Percentiles rank a stretch among this genome's conserved stretches.
These are phyloP conservation scores for Acanthamoeba royreba DNA, from an alignment of 208 protist species.

Conservation along the genomic window DNA sequence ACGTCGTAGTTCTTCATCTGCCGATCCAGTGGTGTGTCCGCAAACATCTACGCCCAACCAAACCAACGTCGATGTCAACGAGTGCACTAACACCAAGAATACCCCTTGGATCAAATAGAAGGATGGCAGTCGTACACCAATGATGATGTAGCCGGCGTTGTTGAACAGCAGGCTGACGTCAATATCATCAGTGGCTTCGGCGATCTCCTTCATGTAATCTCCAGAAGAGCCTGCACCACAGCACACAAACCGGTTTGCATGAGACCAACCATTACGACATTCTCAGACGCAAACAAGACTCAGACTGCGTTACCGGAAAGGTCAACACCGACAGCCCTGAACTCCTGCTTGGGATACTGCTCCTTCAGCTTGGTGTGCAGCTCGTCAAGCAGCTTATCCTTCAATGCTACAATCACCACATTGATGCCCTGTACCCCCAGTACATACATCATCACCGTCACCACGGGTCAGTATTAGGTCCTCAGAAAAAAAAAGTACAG, in stretches of 20 bases:
- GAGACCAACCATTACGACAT: too few species aligned
- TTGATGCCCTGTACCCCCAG: conserved; percentile 50
- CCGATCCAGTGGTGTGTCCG: not conserved
- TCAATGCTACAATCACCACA: conserved; percentile 64
- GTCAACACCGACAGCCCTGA: conserved; percentile 49
- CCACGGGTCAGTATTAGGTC: not conserved
- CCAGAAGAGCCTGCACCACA: not conserved
- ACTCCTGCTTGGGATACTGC: conserved; percentile 51
- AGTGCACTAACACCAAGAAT: not conserved
- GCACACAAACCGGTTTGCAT: not conserved
- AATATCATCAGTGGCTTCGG: conserved; percentile 62
- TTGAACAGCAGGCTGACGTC: conserved; percentile 62
- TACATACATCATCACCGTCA: not conserved
- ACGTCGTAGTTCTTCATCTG: conserved; percentile 53
- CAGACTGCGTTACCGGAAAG: not conserved
- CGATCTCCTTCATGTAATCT: conserved; percentile 51
- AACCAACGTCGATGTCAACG: too few species aligned
- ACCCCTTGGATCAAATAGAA: not conserved
- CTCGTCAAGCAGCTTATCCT: conserved; percentile 52
- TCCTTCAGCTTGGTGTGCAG: not conserved
- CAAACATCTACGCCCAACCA: conserved; percentile 8
- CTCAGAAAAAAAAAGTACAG: not conserved
- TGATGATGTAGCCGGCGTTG: conserved; percentile 62
- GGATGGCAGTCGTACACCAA: not conserved
- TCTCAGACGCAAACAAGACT: too few species aligned